phyloP scores from a whole-genome alignment of 371 early-diverging fungal genomes.

The Chytridium lagenaria region DNA sequence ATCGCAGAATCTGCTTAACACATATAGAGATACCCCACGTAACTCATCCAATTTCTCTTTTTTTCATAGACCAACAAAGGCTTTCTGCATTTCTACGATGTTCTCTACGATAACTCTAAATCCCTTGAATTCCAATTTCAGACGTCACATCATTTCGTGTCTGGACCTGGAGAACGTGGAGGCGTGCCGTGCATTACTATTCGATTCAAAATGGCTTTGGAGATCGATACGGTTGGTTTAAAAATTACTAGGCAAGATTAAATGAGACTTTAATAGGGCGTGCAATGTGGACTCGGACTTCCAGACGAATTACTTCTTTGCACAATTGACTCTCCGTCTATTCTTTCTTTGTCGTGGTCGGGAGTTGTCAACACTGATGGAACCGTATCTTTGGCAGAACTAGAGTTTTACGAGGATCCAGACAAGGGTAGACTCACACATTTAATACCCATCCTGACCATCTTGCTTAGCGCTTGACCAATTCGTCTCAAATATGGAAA shows the following conservation, averaged over 20 bases:
- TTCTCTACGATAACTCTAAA: constrained; percentile 9
- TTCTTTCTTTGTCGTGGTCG: constrained; percentile 51
- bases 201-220: constrained; percentile 53
- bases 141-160: constrained; percentile 41
- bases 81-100: constrained; percentile 54
- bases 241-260: neutral
- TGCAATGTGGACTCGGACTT: constrained; percentile 48
- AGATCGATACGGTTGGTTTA: constrained; percentile 47
- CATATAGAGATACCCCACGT: too few relatives aligned
- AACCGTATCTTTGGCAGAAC: constrained; percentile 41
- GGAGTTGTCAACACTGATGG: constrained; percentile 48
- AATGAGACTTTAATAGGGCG: neutral
- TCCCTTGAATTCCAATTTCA: constrained; percentile 41
- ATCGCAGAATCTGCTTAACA: too few relatives aligned
- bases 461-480: constrained; percentile 30
- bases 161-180: constrained; percentile 52
- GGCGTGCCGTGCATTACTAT: constrained; percentile 33
- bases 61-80: constrained; percentile 53
- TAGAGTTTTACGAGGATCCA: constrained; percentile 37
- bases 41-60: too few relatives aligned
- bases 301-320: constrained; percentile 49
- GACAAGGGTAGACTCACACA: constrained; percentile 30
- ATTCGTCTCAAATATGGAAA: constrained; percentile 30
- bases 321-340: constrained; percentile 47
- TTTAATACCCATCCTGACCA: neutral